Percentiles rank a stretch among this genome's conserved stretches.
phyloP scores from a whole-genome alignment of 306 rosid genomes.

The Castanea crenata region DNA sequence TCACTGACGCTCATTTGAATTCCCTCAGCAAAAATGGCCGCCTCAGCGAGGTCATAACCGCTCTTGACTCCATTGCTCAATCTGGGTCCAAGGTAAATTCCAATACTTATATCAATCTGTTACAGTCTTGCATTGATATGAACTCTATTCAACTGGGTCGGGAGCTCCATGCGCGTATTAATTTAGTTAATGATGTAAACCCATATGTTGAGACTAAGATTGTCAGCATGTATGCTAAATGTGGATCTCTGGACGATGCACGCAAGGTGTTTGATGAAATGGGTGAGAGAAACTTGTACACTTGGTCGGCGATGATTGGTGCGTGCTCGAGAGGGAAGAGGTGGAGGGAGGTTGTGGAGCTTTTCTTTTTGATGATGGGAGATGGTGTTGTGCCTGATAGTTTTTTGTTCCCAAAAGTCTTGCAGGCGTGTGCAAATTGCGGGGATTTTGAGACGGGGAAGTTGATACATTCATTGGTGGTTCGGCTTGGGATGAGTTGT shows the following conservation, averaged over 20 bases:
- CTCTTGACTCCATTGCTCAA: constrained; percentile 61
- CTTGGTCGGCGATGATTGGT: constrained; percentile 98
- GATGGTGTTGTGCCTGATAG: constrained; percentile 70
- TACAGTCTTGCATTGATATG: constrained; percentile 71
- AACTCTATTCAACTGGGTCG: constrained; percentile 64
- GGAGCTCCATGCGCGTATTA: constrained; percentile 64
- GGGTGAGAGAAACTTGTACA: constrained; percentile 73
- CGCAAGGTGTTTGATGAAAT: constrained; percentile 77
- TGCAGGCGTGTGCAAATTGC: constrained; percentile 77
- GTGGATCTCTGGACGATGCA: constrained; percentile 71
- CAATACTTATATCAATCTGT: constrained; percentile 55
- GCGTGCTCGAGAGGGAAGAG: constrained; percentile 59
- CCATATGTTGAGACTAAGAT: constrained; percentile 85
- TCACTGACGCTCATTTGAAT: constrained; percentile 45
- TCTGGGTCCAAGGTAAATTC: constrained; percentile 57
- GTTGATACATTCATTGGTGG: constrained; percentile 66
- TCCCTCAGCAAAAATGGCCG: constrained; percentile 54
- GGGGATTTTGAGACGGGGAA: constrained; percentile 47
- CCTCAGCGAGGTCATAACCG: constrained; percentile 52
- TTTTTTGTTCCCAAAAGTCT: constrained; percentile 66
- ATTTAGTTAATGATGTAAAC: constrained; percentile 42
- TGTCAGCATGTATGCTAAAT: constrained; percentile 84
- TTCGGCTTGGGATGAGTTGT: constrained; percentile 46
- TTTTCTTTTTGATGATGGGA: constrained; percentile 62
- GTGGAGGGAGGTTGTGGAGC: constrained; percentile 67